Evolutionary conservation across 768 basidiomycete genomes (phyloP).

Genomic region (Lenzites betulinus): DNA sequence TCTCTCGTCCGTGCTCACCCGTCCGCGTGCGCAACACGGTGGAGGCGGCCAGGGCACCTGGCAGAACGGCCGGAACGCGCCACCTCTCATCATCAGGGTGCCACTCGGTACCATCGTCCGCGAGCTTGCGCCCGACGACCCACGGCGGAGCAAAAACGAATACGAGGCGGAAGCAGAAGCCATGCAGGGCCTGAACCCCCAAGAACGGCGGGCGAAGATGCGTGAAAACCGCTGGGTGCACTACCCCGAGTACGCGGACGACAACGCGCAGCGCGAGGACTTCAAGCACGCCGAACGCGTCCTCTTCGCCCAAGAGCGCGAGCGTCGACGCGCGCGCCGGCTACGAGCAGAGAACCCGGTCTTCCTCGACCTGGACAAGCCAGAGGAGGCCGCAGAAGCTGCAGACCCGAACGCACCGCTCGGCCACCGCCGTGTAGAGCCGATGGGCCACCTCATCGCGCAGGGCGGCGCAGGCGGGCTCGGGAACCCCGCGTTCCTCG

Average conservation of each 20-base stretch:
- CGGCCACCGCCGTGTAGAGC: conserved; percentile 54
- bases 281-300: conserved; percentile 74
- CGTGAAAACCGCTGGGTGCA: conserved; percentile 75
- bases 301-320: conserved; percentile 62
- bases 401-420: conserved; percentile 58
- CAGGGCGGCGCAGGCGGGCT: conserved; percentile 79
- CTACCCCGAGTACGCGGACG: conserved; percentile 67
- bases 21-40: conserved; percentile 68
- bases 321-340: conserved; percentile 49
- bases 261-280: conserved; percentile 60
- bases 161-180: conserved; percentile 75
- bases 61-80: conserved; percentile 78
- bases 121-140: conserved; percentile 69
- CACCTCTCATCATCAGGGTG: conserved; percentile 75
- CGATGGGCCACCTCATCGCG: conserved; percentile 66
- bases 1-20: conserved; percentile 69
- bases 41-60: conserved; percentile 80
- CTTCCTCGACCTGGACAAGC: conserved; percentile 62
- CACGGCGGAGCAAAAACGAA: conserved; percentile 61
- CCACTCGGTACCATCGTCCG: conserved; percentile 90
- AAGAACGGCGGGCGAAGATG: conserved; percentile 59
- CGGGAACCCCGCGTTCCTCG: conserved; percentile 87
- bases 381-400: conserved; percentile 40
- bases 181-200: conserved; percentile 46
- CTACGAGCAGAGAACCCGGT: conserved; percentile 47